phyloP scores from a whole-genome alignment of 2,329 filamentous ascomycete genomes.

The Fusarium sp. region DNA sequence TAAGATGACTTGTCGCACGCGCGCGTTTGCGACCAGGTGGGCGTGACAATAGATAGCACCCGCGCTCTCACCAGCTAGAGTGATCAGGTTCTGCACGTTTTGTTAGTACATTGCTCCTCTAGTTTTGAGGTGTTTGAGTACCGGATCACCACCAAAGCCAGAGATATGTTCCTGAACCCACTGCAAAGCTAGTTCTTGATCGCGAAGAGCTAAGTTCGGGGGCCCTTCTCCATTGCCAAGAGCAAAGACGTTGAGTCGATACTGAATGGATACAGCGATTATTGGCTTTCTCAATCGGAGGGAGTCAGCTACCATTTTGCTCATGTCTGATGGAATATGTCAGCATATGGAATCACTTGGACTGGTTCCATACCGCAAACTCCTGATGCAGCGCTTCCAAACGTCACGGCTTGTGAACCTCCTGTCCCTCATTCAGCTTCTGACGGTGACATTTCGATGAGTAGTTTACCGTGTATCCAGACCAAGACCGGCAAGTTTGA shows the following conservation, averaged over 20 bases:
- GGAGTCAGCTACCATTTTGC: constrained; percentile 47
- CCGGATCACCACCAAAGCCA: constrained; percentile 43
- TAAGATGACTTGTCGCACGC: constrained; percentile 45
- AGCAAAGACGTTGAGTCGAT: constrained; percentile 46
- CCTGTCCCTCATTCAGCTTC: constrained; percentile 24
- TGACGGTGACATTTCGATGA: fast-evolving
- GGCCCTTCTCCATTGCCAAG: constrained; percentile 51
- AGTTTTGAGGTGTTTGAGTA: background rate
- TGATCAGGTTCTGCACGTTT: constrained; percentile 46
- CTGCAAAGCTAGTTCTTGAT: constrained; percentile 46
- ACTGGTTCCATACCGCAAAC: constrained; percentile 48
- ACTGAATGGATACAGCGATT: constrained; percentile 32
- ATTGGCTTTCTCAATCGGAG: constrained; percentile 34
- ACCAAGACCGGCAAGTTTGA: constrained; percentile 50
- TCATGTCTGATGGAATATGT: constrained; percentile 15
- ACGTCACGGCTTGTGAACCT: constrained; percentile 55
- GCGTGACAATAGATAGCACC: constrained; percentile 56
- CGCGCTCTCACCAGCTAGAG: constrained; percentile 55
- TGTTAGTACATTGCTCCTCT: fast-evolving
- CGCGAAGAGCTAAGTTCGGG: constrained; percentile 47
- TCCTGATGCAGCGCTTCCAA: constrained; percentile 51
- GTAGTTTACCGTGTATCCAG: constrained; percentile 53
- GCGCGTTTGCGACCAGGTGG: constrained; percentile 47
- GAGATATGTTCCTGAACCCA: constrained; percentile 40
- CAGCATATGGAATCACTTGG: fast-evolving